Base-by-base conservation (phyloP, 2,329 filamentous ascomycete species). In the Apiospora aurea region DNA sequence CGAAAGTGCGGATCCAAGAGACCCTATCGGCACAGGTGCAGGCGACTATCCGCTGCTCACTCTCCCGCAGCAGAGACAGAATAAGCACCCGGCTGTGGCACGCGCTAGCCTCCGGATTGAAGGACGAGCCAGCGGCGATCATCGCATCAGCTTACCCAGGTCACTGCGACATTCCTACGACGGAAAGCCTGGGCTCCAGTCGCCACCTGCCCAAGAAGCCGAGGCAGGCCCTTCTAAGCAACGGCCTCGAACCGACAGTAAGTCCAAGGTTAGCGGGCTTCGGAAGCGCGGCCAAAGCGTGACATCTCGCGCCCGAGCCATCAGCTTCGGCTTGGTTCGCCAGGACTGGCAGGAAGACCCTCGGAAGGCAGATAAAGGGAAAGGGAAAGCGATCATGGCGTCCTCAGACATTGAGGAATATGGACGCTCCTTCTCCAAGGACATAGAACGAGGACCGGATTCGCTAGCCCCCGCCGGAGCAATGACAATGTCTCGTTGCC, bases 151-250 rank as follows among this genome's bases (percentile, higher is more conserved):
- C 76, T 81, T 90, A 18, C 88, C 88, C n/a, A 81, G 79, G 16
- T 88, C 87, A 5, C 78, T 90, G 44, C 85, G 87, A 61, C 83
- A 85, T 61, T 89, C 87, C 5, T 85, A 86, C 83, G 87, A 90
- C 81, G 84, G 83, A 70, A 86, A 86, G 75, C 34, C 57, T 41
- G 10, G 57, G 18, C 21, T 64, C 4, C 34, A 41, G n/a, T 29
- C 66, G 41, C 71, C 75, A 21, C 75, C 73, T 21, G 77, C 70
- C 49, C 75, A 72, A 53, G 75, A 71, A 24, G 66, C 75, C 21
- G 76, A 77, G 71, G 76, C 79, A 61, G 77, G 76, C 34, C 78
- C 77, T 26, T 77, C 78, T 0, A 71, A 76, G 57, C 70, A 70
- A 16, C 74, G 74, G 71, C 72, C 74, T 71, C 75, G 75, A 49